Percentiles rank a stretch among this genome's conserved stretches.
phyloP scores from a whole-genome alignment of 139 green algal genomes.

The Zygnema circumcarinatum region DNA sequence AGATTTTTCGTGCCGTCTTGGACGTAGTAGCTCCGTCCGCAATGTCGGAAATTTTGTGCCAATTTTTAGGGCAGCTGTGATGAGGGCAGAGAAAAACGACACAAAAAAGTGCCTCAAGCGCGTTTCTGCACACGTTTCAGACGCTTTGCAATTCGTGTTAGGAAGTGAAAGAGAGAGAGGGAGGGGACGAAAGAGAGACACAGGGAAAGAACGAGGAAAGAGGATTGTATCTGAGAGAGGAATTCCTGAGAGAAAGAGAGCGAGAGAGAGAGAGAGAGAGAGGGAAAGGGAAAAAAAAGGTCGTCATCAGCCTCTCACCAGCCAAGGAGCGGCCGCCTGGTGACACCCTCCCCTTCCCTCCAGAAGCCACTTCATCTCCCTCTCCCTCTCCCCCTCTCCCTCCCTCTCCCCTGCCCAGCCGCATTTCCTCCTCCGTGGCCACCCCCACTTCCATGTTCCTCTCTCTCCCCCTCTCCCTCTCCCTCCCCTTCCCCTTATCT shows the following conservation, averaged over 20 bases:
- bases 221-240: neutral
- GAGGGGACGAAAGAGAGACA: neutral
- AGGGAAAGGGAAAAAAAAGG: no score
- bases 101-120: no score
- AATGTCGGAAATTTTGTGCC: no score
- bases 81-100: no score
- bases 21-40: no score
- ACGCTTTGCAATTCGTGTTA: no score
- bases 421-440: neutral
- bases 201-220: neutral
- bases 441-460: neutral
- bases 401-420: neutral
- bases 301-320: neutral
- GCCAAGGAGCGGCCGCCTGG: no score
- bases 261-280: no score
- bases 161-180: no score
- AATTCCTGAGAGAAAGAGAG: neutral
- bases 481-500: neutral
- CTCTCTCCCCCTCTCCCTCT: neutral
- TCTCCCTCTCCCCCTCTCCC: neutral
- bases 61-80: no score
- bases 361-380: neutral
- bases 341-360: neutral
- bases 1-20: neutral
- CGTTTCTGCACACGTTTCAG: no score